These are phyloP conservation scores for Astrothelium macrocarpum DNA, from an alignment of 495 filamentous ascomycete species.

Conservation along the genomic window DNA sequence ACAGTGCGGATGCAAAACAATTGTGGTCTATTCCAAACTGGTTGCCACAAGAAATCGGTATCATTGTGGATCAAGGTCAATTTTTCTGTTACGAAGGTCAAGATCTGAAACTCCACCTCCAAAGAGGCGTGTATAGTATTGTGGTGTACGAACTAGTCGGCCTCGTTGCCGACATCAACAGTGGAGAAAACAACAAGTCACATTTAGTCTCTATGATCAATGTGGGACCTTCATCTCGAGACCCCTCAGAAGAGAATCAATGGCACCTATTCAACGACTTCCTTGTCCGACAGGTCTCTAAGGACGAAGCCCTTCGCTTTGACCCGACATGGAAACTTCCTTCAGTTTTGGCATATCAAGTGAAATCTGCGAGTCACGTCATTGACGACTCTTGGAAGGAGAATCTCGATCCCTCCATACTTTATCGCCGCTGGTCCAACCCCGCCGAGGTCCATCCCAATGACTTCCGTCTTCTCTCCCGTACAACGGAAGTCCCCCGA, in stretches of 20 bases:
- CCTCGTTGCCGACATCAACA: conserved; percentile 77
- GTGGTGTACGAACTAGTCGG: conserved; percentile 88
- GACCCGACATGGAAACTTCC: conserved; percentile 86
- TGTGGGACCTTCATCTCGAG: conserved; percentile 57
- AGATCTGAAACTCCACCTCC: conserved; percentile 61
- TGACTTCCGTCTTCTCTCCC: conserved; percentile 51
- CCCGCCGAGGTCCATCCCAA: conserved; percentile 43
- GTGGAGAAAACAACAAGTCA: conserved; percentile 68
- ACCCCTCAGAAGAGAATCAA: conserved; percentile 45
- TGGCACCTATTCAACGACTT: conserved; percentile 99
- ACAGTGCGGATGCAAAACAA: conserved; percentile 57
- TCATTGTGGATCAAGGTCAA: conserved; percentile 70
- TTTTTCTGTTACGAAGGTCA: conserved; percentile 87
- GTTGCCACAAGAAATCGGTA: conserved; percentile 85
- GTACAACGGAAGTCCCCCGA: conserved; percentile 53
- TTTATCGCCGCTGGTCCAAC: conserved; percentile 64
- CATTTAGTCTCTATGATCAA: conserved; percentile 90
- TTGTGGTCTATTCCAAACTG: conserved; percentile 82
- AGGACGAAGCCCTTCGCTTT: conserved; percentile 78
- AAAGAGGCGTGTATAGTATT: conserved; percentile 55
- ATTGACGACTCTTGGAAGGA: conserved; percentile 82
- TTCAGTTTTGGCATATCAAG: conserved; percentile 74
- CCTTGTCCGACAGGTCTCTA: conserved; percentile 66
- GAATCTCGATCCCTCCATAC: conserved; percentile 65
- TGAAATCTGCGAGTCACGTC: conserved; percentile 59